Evolutionary conservation across 164 flowering plant genomes (phyloP), one percentile per base, ranked within the genome.

Genomic region (Buxus sempervirens): DNA sequence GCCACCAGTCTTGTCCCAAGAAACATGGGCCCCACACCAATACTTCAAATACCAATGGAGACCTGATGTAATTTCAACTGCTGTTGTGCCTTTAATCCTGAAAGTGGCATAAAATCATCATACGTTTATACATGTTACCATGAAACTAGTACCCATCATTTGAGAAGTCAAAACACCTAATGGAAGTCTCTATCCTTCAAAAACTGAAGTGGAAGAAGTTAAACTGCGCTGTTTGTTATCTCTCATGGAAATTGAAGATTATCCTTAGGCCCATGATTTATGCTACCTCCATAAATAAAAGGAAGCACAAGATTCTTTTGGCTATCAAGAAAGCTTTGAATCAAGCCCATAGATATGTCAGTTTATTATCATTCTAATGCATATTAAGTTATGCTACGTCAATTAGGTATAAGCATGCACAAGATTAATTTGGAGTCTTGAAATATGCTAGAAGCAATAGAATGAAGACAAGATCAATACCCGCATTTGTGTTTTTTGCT

Each of bases 1-100:
- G 32, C 97, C 95, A 68, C 98, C 98, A 57, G 98, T 91, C 84
- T 90, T 94, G 74, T 89, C 95, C 98, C 98, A 94, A 1, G 98
- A 94, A 76, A 91, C 68, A 80, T 94, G 98, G 79, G 95, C 95
- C 54, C 88, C 89, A 78, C 98, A 90, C 85, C 80, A 85, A 67
- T 91, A 90, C 71, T 94, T 94, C 53, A 94, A 66, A 64, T 94
- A 94, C 97, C 98, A 94, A 68, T 91, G 93, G 26, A 94, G 88
- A 56, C 97, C 98, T 45, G 96, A 85, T 70, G 88, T 77, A 65
- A 94, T 74, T 77, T 94, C 97, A 80, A 91, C 92, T 36, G 87
- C 97, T 15, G 95, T 84, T 45, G 90, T 85, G 54, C 98, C 98
- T 77, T 79, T 76, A 54, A 94, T 88, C 68, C 98, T 91, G 73